Percentiles rank a stretch among this genome's conserved stretches.
These are phyloP conservation scores for Xylaria sp. DNA, from an alignment of 2,329 filamentous ascomycete species.

Conservation along the genomic window DNA sequence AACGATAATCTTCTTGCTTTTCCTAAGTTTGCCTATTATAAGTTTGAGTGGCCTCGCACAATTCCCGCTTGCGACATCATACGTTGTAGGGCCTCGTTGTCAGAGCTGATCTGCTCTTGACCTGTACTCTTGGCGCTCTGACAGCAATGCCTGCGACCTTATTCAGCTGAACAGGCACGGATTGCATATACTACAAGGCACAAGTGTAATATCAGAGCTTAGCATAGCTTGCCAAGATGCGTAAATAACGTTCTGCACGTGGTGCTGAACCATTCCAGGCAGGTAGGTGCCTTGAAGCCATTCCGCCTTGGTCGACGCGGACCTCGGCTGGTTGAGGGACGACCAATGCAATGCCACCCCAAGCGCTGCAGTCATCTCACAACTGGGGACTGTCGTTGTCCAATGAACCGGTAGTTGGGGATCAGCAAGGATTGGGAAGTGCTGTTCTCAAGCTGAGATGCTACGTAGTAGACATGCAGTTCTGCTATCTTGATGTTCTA, in stretches of 20 bases:
- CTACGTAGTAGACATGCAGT: not conserved
- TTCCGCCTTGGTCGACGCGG: slow-evolving; percentile 11
- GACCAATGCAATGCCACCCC: slow-evolving; percentile 31
- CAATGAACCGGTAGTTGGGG: not conserved
- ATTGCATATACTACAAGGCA: not conserved
- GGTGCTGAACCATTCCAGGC: slow-evolving; percentile 12
- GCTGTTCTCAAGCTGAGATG: slow-evolving; percentile 1
- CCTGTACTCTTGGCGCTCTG: not conserved
- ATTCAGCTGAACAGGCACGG: slow-evolving; percentile 5
- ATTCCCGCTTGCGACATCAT: not conserved
- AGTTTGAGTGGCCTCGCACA: not conserved
- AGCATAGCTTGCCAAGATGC: slow-evolving; percentile 9
- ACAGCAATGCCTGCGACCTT: not conserved
- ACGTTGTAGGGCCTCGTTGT: not conserved
- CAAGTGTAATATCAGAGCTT: not conserved
- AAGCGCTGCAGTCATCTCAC: slow-evolving; percentile 12
- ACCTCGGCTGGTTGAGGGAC: slow-evolving; percentile 21
- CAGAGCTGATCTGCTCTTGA: not conserved
- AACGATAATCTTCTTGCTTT: not conserved
- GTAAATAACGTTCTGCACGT: slow-evolving; percentile 22
- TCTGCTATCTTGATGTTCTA: not conserved
- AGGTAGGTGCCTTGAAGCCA: slow-evolving; percentile 6
- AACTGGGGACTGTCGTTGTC: not conserved
- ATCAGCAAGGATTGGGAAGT: not conserved
- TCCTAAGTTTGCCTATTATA: not conserved